Conservation (phyloP, 2,329 filamentous ascomycete genomes). For the Neopestalotiopsis sp. region DNA sequence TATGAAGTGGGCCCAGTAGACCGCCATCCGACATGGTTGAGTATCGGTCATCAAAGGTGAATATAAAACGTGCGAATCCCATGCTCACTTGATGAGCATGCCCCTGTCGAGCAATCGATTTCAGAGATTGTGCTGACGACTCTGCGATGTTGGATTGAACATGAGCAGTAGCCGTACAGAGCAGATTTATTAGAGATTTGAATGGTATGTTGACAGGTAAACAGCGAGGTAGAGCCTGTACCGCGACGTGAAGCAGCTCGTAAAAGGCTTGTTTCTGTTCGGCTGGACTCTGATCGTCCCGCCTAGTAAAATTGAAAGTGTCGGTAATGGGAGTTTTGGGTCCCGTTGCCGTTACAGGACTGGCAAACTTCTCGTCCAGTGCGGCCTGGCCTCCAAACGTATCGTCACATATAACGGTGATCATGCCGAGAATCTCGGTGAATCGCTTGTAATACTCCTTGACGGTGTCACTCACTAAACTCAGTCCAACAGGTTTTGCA, state of each 20-base stretch:
- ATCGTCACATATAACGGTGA: constrained; percentile 95
- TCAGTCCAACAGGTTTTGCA: constrained; percentile 67
- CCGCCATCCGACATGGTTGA: constrained; percentile 98
- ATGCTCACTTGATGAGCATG: constrained; percentile 96
- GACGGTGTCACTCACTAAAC: constrained; percentile 74
- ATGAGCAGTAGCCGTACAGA: constrained; percentile 96
- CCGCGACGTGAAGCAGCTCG: constrained; percentile 91
- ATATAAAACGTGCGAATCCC: constrained; percentile 96
- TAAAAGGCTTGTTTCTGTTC: constrained; percentile 96
- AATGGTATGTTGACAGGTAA: constrained; percentile 90
- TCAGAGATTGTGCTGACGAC: constrained; percentile 90
- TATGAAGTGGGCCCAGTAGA: constrained; percentile 91
- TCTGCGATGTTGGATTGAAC: constrained; percentile 90
- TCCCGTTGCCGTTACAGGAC: constrained; percentile 60
- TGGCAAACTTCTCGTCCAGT: constrained; percentile 91
- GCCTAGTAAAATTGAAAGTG: constrained; percentile 86
- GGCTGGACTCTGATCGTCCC: constrained; percentile 75
- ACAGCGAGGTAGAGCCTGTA: constrained; percentile 94
- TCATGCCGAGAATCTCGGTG: constrained; percentile 93
- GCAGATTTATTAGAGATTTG: constrained; percentile 88
- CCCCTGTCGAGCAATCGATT: constrained; percentile 91
- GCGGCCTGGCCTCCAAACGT: constrained; percentile 96
- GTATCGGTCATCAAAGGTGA: constrained; percentile 97
- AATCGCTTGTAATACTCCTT: constrained; percentile 89
- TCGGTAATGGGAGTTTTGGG: constrained; percentile 96